Percentiles rank a stretch among this genome's conserved stretches.
Evolutionary conservation across 352 stramenopile genomes (phyloP).

Genomic region (Phytophthora cajani): DNA sequence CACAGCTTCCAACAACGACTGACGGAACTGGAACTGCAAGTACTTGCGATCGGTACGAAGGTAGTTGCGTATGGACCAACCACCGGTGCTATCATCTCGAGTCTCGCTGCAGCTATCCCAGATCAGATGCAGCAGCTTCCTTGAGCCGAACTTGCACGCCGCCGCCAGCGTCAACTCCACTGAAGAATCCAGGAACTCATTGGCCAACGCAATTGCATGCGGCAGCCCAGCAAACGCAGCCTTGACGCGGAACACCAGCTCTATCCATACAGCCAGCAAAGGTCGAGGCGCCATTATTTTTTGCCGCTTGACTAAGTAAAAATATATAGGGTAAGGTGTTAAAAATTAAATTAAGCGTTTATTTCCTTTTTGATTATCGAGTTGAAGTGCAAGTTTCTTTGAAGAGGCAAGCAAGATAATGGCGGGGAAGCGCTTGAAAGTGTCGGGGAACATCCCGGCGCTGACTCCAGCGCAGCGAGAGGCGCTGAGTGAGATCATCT

Average conservation of each 20-base stretch:
- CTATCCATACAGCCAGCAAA: background rate
- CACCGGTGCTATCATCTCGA: too few species aligned
- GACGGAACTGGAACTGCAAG: too few species aligned
- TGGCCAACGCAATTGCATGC: background rate
- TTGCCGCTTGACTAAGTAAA: background rate
- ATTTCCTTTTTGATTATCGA: background rate
- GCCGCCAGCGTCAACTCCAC: background rate
- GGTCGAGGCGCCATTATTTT: background rate
- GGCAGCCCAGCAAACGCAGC: background rate
- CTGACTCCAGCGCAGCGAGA: conserved; percentile 14
- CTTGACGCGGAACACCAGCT: background rate
- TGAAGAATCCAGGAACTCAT: background rate
- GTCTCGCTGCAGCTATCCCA: too few species aligned
- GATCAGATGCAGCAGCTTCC: too few species aligned
- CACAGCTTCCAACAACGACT: too few species aligned
- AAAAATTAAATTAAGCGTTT: background rate
- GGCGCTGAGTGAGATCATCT: conserved; percentile 9
- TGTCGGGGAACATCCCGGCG: background rate
- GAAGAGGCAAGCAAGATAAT: conserved; percentile 1
- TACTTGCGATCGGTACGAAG: too few species aligned
- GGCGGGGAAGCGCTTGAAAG: conserved; percentile 9
- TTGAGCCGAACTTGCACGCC: too few species aligned
- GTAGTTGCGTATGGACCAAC: too few species aligned
- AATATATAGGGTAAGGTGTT: background rate
- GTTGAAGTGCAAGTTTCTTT: conserved; percentile 15